Percentiles rank a stretch among this genome's conserved stretches.
These are phyloP conservation scores for Salix suchowensis DNA, from an alignment of 345 rosid species.

Conservation along the genomic window DNA sequence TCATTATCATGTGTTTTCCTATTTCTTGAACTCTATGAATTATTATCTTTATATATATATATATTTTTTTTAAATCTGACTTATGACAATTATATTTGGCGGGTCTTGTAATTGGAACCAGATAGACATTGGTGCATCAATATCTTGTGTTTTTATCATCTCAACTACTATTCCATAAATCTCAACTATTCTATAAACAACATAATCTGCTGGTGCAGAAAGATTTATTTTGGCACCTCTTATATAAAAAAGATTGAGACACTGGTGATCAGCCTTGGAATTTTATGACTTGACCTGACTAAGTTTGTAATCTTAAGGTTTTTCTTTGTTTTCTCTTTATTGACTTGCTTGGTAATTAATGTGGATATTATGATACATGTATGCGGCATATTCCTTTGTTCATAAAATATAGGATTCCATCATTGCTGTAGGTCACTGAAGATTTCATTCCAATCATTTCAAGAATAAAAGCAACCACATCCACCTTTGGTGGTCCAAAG, in stretches of 20 bases:
- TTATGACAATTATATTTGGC: no score
- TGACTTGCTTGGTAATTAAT: background rate
- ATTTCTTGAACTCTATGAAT: background rate
- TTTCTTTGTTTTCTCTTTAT: background rate
- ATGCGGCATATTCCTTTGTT: background rate
- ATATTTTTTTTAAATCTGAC: no score
- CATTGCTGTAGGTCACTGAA: slow-evolving; percentile 54
- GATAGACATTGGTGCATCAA: no score
- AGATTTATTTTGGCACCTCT: background rate
- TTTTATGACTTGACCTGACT: background rate
- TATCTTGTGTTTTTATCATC: background rate
- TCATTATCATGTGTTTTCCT: background rate
- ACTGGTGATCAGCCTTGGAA: background rate
- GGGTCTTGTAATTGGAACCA: no score
- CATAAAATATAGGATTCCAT: slow-evolving; percentile 8
- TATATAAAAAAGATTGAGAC: background rate
- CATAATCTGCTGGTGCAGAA: background rate
- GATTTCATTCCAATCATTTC: slow-evolving; percentile 75
- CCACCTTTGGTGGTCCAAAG: slow-evolving; percentile 76
- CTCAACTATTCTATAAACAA: background rate
- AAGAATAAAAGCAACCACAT: slow-evolving; percentile 70
- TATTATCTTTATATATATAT: background rate
- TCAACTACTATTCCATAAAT: background rate
- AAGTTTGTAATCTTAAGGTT: background rate
- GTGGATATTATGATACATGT: background rate